Evolutionary conservation across 2,329 filamentous ascomycete genomes (phyloP), one percentile per base, ranked within the genome.

Genomic region (Aspergillus sp.): DNA sequence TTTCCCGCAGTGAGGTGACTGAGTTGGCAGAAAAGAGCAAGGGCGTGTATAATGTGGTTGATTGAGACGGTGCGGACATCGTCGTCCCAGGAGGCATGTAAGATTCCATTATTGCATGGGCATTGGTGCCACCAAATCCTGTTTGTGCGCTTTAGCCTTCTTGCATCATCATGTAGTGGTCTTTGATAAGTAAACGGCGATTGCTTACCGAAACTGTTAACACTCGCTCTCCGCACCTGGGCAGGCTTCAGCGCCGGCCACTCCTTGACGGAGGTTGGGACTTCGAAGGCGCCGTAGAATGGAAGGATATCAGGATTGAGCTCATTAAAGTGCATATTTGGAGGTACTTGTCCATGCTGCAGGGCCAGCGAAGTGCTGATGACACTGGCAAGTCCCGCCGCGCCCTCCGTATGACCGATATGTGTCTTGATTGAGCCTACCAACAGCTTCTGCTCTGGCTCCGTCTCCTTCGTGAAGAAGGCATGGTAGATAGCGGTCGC

Each of bases 71-170:
- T 1, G 21, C 12, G n/a, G 21, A 23, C n/a, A 19, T 30, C 2
- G 7, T 15, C 8, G 13, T 21, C 30, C 13, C 49, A 5, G 38
- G 13, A 13, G 38, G 38, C 3, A 41, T 17, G 48, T 59, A 60
- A 10, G 55, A 36, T 21, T 81, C 77, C 17, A 81, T 53, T 19
- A 81, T 73, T 1, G 59, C 62, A 55, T 75, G 70, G 2, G 67
- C 68, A 60, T 75, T 75, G 4, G 72, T 69, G 10, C 72, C 73
- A 25, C 72, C 73, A 38, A 68, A 69, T 0, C 72, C 79, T 47
- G 19, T 23, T 19, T 45, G 17, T n/a, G 12, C 19, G 12, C 36
- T 10, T 39, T 39, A 39, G 36, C n/a, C 10, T 39, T n/a, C 36
- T 39, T n/a, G n/a, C 36, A n/a, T 15, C 36, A 39, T 39, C 36